These are phyloP conservation scores for Psilocybe subaeruginosa DNA, from an alignment of 768 basidiomycete genomes.

Conservation along the genomic window DNA sequence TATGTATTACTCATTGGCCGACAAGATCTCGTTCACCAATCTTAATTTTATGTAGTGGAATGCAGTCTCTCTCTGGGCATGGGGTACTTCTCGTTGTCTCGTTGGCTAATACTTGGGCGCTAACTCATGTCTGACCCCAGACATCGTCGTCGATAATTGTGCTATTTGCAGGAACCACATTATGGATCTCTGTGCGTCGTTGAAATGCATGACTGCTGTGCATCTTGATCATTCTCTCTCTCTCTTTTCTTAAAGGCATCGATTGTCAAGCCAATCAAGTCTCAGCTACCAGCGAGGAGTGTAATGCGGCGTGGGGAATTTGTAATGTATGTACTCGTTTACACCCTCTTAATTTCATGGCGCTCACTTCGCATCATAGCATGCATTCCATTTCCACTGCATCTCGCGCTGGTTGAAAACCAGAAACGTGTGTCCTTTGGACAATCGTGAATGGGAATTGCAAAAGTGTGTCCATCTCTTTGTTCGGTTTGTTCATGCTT, in stretches of 20 bases:
- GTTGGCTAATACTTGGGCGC: conserved; percentile 10
- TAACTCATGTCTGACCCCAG: conserved; percentile 40
- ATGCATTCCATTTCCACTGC: conserved; percentile 99
- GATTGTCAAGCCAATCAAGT: conserved; percentile 99
- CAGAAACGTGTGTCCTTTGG: conserved; percentile 90
- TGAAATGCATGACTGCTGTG: background rate
- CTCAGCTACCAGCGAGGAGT: conserved; percentile 94
- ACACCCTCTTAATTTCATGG: background rate
- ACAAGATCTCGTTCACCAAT: background rate
- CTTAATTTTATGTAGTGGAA: conserved; percentile 75
- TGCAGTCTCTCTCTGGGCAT: conserved; percentile 97
- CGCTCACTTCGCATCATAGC: conserved; percentile 47
- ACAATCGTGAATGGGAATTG: conserved; percentile 96
- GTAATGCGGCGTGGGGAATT: conserved; percentile 98
- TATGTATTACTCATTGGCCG: conserved; percentile 30
- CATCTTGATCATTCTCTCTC: background rate
- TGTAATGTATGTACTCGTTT: conserved; percentile 74
- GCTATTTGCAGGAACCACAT: conserved; percentile 99
- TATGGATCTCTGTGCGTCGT: conserved; percentile 95
- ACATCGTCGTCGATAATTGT: conserved; percentile 99
- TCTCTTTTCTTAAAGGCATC: conserved; percentile 67
- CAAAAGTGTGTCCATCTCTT: conserved; percentile 76
- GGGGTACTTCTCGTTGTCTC: conserved; percentile 59
- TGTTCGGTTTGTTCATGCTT: background rate
- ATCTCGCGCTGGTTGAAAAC: conserved; percentile 99